A percentile compares a stretch with the other conserved stretches of the same genome.
Conservation (phyloP, 257 asterid genomes). For the Przewalskia tangutica region DNA sequence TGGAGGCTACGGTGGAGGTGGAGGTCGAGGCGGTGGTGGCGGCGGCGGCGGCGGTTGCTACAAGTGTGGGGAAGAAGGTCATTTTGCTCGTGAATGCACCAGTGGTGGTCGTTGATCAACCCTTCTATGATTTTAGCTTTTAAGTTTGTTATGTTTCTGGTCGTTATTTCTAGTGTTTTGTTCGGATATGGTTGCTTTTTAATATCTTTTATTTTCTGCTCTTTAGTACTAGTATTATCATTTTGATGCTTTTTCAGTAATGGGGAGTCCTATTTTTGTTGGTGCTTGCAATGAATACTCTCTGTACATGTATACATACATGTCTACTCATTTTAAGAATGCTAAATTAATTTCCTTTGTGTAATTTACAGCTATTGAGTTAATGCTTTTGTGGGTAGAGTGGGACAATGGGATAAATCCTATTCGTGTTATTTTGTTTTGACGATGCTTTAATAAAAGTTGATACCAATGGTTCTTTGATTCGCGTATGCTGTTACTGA, state of each 20-base stretch:
- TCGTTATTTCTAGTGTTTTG: background rate
- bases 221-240: background rate
- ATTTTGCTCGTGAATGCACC: conserved; percentile 56
- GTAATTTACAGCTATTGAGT: background rate
- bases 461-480: too few species aligned
- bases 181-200: background rate
- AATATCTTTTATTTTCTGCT: background rate
- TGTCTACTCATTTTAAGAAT: background rate
- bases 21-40: conserved; percentile 25
- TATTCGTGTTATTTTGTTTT: background rate
- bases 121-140: background rate
- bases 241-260: background rate
- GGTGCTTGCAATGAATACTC: background rate
- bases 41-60: conserved; percentile 36
- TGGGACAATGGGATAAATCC: too few species aligned
- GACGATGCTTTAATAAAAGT: background rate
- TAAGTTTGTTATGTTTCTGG: background rate
- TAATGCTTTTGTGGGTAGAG: too few species aligned
- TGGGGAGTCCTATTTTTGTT: background rate
- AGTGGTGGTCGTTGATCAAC: conserved; percentile 21
- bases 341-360: too few species aligned
- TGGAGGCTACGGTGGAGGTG: conserved; percentile 6
- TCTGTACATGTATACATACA: background rate
- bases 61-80: conserved; percentile 49
- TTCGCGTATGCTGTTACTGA: too few species aligned